Evolutionary conservation across 441 rosid species (phyloP), one percentile per base, ranked within the genome.

Genomic region (Populus hybrid): DNA sequence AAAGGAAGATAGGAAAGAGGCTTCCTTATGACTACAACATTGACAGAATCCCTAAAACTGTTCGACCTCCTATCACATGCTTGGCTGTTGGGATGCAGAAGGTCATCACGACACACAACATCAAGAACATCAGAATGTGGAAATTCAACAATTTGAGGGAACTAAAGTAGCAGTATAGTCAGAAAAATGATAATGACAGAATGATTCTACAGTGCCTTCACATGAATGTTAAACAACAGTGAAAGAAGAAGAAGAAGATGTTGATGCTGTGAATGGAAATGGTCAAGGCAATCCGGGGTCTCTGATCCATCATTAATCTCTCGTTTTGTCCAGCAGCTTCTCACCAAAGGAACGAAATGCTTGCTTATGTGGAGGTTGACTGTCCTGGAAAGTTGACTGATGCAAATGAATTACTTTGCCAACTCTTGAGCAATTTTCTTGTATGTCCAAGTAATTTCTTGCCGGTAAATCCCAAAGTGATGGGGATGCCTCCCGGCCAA

Each of bases 51-150:
- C 91, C 95, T 5, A 85, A 79, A 84, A 88, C 76, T 38, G 74
- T 32, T 21, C 86, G 95, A 72, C 97, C 97, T 68, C 88, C 86
- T 63, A 91, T 93, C 67, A 88, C 88, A 28, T 90, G 97, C 82
- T 79, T 93, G 83, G 97, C 92, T 12, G 90, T 91, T 72, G 99
- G 98, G 76, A 90, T 89, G 95, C 88, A 90, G 84, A 95, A 91
- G 54, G 85, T 92, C 42, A 90, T 92, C 67, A 88, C 99, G 20
- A 84, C 92, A 6, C 99, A 95, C 78, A 85, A 80, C 76, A 83
- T 83, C 78, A 93, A 86, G 79, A 77, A 80, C 81, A 86, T 93
- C 36, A 88, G 91, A 77, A 26, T 90, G 35, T 95, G 99, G 99
- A 91, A 85, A 77, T 92, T 93, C 77, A 77, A 83, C 38, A 71